These are phyloP conservation scores for Xylaria castorea DNA, from an alignment of 495 filamentous ascomycete species.

Conservation along the genomic window DNA sequence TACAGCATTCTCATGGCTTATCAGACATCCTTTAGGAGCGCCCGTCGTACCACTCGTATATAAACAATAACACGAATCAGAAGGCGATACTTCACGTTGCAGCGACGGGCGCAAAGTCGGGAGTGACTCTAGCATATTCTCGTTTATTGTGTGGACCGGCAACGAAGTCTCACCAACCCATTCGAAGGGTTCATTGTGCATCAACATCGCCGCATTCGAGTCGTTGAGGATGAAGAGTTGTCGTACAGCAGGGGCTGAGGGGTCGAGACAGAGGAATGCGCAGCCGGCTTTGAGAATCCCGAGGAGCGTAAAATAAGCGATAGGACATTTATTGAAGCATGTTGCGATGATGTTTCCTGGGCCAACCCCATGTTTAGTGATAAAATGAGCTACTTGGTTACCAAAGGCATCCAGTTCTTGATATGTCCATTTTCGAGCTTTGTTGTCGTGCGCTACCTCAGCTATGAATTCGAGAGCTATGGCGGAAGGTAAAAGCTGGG, in stretches of 20 bases:
- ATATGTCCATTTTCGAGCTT: constrained; percentile 65
- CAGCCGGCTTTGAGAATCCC: constrained; percentile 84
- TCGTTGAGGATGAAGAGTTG: constrained; percentile 71
- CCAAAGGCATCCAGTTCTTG: constrained; percentile 63
- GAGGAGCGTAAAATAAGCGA: constrained; percentile 78
- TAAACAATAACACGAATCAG: constrained; percentile 70
- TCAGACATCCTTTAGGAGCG: constrained; percentile 76
- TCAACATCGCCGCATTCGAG: constrained; percentile 59
- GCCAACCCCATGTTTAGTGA: constrained; percentile 45
- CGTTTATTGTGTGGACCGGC: constrained; percentile 46
- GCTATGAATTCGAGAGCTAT: constrained; percentile 68
- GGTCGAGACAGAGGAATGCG: constrained; percentile 79
- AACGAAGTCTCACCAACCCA: constrained; percentile 41
- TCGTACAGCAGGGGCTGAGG: constrained; percentile 64
- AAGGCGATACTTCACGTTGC: constrained; percentile 42
- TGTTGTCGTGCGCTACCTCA: constrained; percentile 41
- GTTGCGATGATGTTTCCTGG: constrained; percentile 69
- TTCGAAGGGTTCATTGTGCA: constrained; percentile 48
- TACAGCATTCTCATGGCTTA: constrained; percentile 76
- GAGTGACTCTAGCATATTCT: constrained; percentile 36
- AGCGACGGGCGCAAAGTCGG: constrained; percentile 35
- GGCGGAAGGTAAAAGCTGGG: constrained; percentile 47
- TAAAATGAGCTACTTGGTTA: constrained; percentile 64
- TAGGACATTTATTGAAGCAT: constrained; percentile 81
- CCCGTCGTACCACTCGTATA: constrained; percentile 88